A percentile compares a stretch with the other conserved stretches of the same genome.
Conservation (phyloP, 1,139 yeast genomes). For the Meyerozyma smithsonii region DNA sequence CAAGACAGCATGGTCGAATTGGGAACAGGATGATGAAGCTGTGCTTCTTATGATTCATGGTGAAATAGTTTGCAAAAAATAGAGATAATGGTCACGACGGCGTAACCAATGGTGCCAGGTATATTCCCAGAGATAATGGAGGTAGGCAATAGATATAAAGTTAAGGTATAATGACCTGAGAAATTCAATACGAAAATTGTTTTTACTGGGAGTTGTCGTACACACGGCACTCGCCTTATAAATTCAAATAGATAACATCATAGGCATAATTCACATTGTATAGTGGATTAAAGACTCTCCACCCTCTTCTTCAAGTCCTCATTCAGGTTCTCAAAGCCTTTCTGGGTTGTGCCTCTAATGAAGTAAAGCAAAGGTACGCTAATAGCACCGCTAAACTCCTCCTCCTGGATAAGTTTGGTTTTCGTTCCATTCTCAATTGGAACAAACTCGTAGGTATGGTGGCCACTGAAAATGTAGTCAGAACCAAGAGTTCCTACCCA, state of each 20-base stretch:
- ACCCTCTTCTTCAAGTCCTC: slow-evolving; percentile 1
- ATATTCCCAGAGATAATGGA: no score
- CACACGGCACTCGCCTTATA: no score
- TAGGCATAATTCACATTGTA: no score
- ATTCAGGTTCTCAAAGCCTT: slow-evolving; percentile 1
- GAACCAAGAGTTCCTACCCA: background rate
- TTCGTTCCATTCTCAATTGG: background rate
- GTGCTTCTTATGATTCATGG: background rate
- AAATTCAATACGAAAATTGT: no score
- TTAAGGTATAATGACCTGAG: no score
- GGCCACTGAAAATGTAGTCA: background rate
- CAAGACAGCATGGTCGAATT: background rate
- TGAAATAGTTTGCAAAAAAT: background rate
- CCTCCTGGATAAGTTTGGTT: background rate
- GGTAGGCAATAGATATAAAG: no score
- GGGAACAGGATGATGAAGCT: background rate
- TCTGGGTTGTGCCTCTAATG: background rate
- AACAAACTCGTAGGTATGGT: background rate
- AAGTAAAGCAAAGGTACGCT: background rate
- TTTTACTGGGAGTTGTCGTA: no score
- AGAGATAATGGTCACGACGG: no score
- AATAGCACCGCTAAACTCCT: background rate
- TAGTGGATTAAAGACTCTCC: background rate
- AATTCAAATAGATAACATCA: no score
- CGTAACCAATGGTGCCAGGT: no score